A percentile compares a stretch with the other conserved stretches of the same genome.
These are phyloP conservation scores for Patellaria atrata DNA, from an alignment of 495 filamentous ascomycete genomes.

Conservation along the genomic window DNA sequence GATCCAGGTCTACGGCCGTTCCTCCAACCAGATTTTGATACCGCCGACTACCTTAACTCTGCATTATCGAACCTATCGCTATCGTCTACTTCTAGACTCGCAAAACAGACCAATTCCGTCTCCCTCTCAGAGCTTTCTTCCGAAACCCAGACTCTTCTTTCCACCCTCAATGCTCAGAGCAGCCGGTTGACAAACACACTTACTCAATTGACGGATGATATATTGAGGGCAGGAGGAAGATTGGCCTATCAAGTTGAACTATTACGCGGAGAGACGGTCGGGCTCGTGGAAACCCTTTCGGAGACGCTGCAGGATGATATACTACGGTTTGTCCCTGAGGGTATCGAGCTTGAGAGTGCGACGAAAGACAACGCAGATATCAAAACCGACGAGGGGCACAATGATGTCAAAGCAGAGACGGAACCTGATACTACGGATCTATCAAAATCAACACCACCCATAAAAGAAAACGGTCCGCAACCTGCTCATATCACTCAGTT, in stretches of 20 bases:
- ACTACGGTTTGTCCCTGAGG: conserved; percentile 47
- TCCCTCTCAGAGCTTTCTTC: conserved; percentile 62
- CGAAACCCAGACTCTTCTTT: conserved; percentile 70
- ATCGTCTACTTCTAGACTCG: conserved; percentile 21
- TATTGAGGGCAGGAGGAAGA: conserved; percentile 69
- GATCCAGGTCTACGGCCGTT: conserved; percentile 54
- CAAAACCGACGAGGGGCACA: not conserved
- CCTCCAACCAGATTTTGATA: conserved; percentile 57
- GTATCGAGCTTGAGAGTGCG: conserved; percentile 25
- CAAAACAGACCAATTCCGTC: conserved; percentile 33
- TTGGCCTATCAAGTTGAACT: conserved; percentile 93
- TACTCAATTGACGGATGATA: conserved; percentile 85
- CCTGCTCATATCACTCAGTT: conserved; percentile 54
- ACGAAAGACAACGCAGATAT: conserved; percentile 6
- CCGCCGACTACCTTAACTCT: conserved; percentile 67
- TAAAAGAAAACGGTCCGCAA: conserved; percentile 47
- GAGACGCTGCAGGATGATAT: conserved; percentile 58
- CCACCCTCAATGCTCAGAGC: conserved; percentile 77
- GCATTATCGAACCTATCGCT: conserved; percentile 50
- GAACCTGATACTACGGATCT: conserved; percentile 9
- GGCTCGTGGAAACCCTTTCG: conserved; percentile 59
- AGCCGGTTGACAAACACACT: conserved; percentile 67
- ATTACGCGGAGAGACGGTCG: conserved; percentile 68
- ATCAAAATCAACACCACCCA: conserved; percentile 6
- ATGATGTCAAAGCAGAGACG: not conserved